A percentile compares a stretch with the other conserved stretches of the same genome.
Evolutionary conservation across 2,329 filamentous ascomycete species (phyloP).

Genomic region (Hymenoscyphus albidus): DNA sequence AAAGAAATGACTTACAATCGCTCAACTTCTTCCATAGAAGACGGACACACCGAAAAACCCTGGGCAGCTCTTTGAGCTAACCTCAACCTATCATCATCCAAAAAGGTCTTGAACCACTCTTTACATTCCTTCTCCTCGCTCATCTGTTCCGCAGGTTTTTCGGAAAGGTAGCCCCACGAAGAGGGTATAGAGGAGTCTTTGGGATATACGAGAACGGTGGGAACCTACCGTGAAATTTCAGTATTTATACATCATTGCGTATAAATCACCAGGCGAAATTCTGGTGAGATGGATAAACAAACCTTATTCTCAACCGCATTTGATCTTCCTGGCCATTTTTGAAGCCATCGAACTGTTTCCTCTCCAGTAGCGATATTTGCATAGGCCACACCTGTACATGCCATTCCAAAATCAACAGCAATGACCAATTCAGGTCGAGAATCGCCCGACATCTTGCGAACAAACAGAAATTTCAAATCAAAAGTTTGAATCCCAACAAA

Average conservation of each 20-base stretch:
- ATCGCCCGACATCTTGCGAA: slow-evolving; percentile 5
- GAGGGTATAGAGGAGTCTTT: slow-evolving; percentile 15
- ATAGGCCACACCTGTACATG: slow-evolving; percentile 22
- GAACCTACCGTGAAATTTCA: slow-evolving; percentile 15
- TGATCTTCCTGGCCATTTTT: slow-evolving; percentile 21
- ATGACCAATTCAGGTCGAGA: slow-evolving; percentile 20
- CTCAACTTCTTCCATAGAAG: slow-evolving; percentile 18
- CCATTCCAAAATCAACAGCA: slow-evolving; percentile 25
- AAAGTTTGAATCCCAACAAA: not conserved
- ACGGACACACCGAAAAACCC: slow-evolving; percentile 32
- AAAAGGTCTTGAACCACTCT: slow-evolving; percentile 39
- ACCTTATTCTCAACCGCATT: slow-evolving; percentile 21
- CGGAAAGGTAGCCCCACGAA: slow-evolving; percentile 38
- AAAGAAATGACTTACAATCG: slow-evolving; percentile 5
- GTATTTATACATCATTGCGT: not conserved
- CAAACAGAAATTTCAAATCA: not conserved
- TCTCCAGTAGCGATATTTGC: slow-evolving; percentile 15
- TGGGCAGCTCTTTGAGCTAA: slow-evolving; percentile 20
- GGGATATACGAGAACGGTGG: slow-evolving; percentile 23
- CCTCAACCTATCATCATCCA: slow-evolving; percentile 32
- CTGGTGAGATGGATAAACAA: not conserved
- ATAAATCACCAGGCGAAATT: not conserved
- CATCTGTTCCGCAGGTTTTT: slow-evolving; percentile 26
- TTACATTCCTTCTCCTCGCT: slow-evolving; percentile 31
- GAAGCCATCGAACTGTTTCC: slow-evolving; percentile 19